Conservation (phyloP, 2,329 filamentous ascomycete genomes). For the Botrytis sinoallii region DNA sequence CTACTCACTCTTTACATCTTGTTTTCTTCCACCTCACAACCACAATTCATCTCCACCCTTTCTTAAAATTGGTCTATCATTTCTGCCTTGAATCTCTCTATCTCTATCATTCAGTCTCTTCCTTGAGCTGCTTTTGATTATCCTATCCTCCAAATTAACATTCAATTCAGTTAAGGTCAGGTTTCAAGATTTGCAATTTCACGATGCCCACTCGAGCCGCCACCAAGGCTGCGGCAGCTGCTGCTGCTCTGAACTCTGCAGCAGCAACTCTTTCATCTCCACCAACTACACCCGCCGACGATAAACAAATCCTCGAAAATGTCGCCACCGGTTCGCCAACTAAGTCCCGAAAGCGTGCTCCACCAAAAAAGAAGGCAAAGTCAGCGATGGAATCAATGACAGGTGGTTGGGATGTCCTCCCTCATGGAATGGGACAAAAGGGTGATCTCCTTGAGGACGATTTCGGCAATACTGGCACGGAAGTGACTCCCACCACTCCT, state of each 20-base stretch:
- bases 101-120: not conserved
- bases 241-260: not conserved
- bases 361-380: constrained; percentile 19
- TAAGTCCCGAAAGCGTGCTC: constrained; percentile 19
- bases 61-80: not conserved
- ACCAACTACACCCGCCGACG: not conserved
- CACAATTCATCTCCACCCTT: not conserved
- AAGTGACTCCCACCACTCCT: not conserved
- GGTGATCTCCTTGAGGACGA: constrained; percentile 21
- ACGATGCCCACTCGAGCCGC: constrained; percentile 17
- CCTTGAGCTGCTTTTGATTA: not conserved
- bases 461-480: not conserved
- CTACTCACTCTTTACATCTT: not conserved
- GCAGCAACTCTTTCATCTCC: constrained; percentile 14
- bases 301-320: not conserved
- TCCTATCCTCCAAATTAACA: not conserved
- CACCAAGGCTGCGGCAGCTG: constrained; percentile 1
- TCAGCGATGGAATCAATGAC: constrained; percentile 20
- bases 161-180: not conserved
- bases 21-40: not conserved
- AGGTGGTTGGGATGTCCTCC: constrained; percentile 45
- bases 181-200: not conserved
- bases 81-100: not conserved
- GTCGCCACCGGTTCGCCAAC: constrained; percentile 8
- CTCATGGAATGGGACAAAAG: constrained; percentile 52